phyloP scores from a whole-genome alignment of 1,284 basidiomycete species.

The Pseudozyma tsukubaensis region DNA sequence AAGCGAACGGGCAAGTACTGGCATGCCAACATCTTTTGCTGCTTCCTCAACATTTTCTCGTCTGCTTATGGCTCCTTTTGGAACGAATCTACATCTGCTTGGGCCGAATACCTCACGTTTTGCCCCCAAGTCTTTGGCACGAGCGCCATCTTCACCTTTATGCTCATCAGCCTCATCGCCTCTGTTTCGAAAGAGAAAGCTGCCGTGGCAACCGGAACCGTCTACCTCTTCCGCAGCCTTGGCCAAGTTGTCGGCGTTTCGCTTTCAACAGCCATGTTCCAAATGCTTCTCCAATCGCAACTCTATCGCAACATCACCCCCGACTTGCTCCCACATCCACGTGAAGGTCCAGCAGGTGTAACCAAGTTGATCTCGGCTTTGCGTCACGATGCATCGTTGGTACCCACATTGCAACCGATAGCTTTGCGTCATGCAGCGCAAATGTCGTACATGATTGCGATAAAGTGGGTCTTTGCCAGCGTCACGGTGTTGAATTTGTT shows the following conservation, averaged over 20 bases:
- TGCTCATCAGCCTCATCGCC: slow-evolving; percentile 74
- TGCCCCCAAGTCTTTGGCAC: slow-evolving; percentile 70
- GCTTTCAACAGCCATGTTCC: slow-evolving; percentile 81
- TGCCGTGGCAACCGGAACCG: slow-evolving; percentile 84
- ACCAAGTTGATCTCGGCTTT: slow-evolving; percentile 77
- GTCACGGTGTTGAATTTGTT: slow-evolving; percentile 77
- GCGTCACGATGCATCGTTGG: slow-evolving; percentile 82
- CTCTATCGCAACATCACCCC: slow-evolving; percentile 75
- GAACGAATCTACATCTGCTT: slow-evolving; percentile 74
- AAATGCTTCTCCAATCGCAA: slow-evolving; percentile 76
- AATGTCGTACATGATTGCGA: slow-evolving; percentile 82
- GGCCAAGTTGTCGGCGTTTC: slow-evolving; percentile 87
- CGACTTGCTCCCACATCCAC: slow-evolving; percentile 72
- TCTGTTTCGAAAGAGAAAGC: slow-evolving; percentile 69
- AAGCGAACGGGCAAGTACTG: slow-evolving; percentile 83
- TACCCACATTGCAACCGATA: slow-evolving; percentile 76
- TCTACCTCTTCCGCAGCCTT: slow-evolving; percentile 77
- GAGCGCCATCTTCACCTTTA: slow-evolving; percentile 84
- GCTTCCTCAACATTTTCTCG: slow-evolving; percentile 33
- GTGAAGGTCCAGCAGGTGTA: slow-evolving; percentile 15
- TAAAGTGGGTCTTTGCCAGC: slow-evolving; percentile 85
- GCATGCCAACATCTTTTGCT: slow-evolving; percentile 76
- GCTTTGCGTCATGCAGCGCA: slow-evolving; percentile 77
- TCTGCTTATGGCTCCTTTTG: slow-evolving; percentile 25
- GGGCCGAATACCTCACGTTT: slow-evolving; percentile 76